Conservation (phyloP, 148 eudicot genomes). For the Nyssa sinensis region DNA sequence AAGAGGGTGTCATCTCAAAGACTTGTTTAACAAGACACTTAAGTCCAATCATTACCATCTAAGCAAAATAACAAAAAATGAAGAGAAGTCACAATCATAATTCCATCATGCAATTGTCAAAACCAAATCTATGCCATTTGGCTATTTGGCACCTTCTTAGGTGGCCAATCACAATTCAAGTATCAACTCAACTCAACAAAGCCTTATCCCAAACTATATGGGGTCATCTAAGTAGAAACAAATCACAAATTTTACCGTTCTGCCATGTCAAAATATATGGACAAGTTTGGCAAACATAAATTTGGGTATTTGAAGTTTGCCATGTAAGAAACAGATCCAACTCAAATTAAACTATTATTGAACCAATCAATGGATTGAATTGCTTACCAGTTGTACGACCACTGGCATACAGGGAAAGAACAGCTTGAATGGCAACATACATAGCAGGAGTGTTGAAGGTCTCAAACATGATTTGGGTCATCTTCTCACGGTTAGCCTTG, state of each 20-base stretch:
- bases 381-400: slow-evolving; percentile 83
- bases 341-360: background rate
- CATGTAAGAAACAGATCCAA: background rate
- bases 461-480: slow-evolving; percentile 91
- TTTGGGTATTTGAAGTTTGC: background rate
- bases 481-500: slow-evolving; percentile 93
- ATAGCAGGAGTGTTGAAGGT: slow-evolving; percentile 84
- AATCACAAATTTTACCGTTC: background rate
- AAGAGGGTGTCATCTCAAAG: background rate
- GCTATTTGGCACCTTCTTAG: background rate
- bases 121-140: background rate
- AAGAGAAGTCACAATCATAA: no score
- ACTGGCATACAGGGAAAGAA: slow-evolving; percentile 81
- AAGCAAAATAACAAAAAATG: background rate
- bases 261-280: background rate
- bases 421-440: slow-evolving; percentile 82
- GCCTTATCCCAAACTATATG: no score
- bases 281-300: background rate
- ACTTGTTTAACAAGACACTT: background rate
- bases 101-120: background rate
- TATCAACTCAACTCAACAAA: no score
- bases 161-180: background rate
- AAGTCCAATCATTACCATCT: background rate
- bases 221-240: background rate
- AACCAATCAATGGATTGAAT: background rate